Base-by-base conservation (phyloP, 805 yeast genomes). In the Teunomyces atbi region DNA sequence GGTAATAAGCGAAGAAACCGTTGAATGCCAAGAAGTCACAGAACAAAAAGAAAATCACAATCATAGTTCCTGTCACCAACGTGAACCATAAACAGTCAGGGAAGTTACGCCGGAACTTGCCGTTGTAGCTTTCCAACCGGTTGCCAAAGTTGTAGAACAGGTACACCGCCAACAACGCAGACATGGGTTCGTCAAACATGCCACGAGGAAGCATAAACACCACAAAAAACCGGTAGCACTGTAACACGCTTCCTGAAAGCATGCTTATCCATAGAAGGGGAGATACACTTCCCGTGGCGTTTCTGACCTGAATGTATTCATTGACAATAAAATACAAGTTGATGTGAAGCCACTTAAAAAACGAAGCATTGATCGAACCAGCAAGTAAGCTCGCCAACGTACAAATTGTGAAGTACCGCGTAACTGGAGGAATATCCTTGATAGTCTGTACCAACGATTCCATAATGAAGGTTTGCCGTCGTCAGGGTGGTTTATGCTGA, bases 51-150 rank as follows among this genome's bases (percentile, higher is more conserved):
- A 61, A 44, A 2, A 68, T 18, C n/a, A 75, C 57, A 12, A 80
- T 73, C 27, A 75, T 56, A 5, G 82, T 77, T 10, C 82, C 73
- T 3, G 78, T 65, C 5, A 79, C 61, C 46, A 78, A 57, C 3
- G 75, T 71, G 49, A 80, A 82, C 71, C 77, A 82, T 16, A 77
- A 60, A 56, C 78, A 82, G 58, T 82, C 86, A 0, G 83, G 79
- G 38, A 76, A 64, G 49, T 73, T 73, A 19, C 72, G 57, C 50
- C 63, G 61, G 73, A 82, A 68, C 66, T 81, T 51, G 56, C 77
- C 68, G 58, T 57, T 53, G 13, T 46, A 43, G 39, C 57, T 74
- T 60, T 82, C 88, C 45, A 82, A 60, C 13, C 81, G 81, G 52
- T 74, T 73, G 37, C 84, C 77, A 61, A 78, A 81, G 8, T 75